Percentiles rank a stretch among this genome's conserved stretches.
Conservation (phyloP, 2,329 filamentous ascomycete species). For the Aspergillus awamori region DNA sequence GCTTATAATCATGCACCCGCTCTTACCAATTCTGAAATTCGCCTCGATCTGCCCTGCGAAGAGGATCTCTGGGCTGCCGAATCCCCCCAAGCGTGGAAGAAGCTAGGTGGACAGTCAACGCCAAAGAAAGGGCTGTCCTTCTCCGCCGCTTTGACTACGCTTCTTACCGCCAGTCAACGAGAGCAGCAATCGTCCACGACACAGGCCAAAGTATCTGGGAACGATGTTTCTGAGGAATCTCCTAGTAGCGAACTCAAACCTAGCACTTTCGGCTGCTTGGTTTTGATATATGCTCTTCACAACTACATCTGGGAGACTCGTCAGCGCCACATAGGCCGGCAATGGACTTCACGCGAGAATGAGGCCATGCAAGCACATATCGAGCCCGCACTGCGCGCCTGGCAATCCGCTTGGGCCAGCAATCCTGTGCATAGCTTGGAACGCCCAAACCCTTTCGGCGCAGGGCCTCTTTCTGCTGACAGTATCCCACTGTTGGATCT, state of each 20-base stretch:
- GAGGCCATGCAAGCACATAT: conserved; percentile 96
- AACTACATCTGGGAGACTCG: conserved; percentile 99
- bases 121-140: conserved; percentile 76
- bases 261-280: conserved; percentile 87
- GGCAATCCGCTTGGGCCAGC: conserved; percentile 89
- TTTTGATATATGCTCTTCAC: conserved; percentile 91
- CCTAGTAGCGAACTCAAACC: conserved; percentile 69
- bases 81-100: conserved; percentile 77
- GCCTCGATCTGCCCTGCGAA: conserved; percentile 85
- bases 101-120: conserved; percentile 72
- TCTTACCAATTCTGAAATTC: conserved; percentile 90
- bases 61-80: conserved; percentile 89
- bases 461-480: conserved; percentile 82
- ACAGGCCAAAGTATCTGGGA: conserved; percentile 47
- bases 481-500: conserved; percentile 88
- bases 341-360: conserved; percentile 90
- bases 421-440: conserved; percentile 84
- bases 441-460: conserved; percentile 78
- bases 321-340: conserved; percentile 81
- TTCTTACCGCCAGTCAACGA: conserved; percentile 76
- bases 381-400: conserved; percentile 88
- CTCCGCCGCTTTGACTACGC: conserved; percentile 75
- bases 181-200: conserved; percentile 49
- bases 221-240: conserved; percentile 52
- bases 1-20: conserved; percentile 92